These are phyloP conservation scores for Aciculosporium take DNA, from an alignment of 2,329 filamentous ascomycete genomes.

Conservation along the genomic window DNA sequence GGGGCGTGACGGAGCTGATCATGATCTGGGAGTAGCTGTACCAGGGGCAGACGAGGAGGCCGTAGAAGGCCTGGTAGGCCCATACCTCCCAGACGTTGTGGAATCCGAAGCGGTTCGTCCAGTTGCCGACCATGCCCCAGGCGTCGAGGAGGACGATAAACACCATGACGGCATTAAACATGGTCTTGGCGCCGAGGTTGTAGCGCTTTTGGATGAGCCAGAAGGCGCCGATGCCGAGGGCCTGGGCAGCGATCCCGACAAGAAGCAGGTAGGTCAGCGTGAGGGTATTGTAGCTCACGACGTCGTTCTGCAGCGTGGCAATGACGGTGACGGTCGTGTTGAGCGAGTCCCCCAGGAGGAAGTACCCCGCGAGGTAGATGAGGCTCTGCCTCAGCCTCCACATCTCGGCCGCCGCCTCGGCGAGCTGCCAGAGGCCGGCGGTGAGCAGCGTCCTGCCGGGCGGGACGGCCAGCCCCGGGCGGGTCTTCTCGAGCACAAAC, in stretches of 20 bases:
- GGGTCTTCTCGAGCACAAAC: conserved; percentile 50
- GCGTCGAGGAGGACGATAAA: conserved; percentile 44
- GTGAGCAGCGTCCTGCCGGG: conserved; percentile 32
- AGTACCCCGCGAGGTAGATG: conserved; percentile 52
- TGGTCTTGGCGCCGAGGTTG: conserved; percentile 46
- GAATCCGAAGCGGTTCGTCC: conserved; percentile 30
- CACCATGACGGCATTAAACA: conserved; percentile 52
- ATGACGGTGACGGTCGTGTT: conserved; percentile 60
- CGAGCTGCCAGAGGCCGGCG: conserved; percentile 48
- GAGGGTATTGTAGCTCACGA: conserved; percentile 51
- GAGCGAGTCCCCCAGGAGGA: conserved; percentile 53
- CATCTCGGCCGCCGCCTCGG: conserved; percentile 42
- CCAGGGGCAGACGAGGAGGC: conserved; percentile 54
- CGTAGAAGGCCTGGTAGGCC: conserved; percentile 41
- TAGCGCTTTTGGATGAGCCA: conserved; percentile 48
- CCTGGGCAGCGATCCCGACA: conserved; percentile 50
- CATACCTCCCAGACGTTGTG: conserved; percentile 32
- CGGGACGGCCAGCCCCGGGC: conserved; percentile 37
- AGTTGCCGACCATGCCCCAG: conserved; percentile 33
- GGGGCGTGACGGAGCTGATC: conserved; percentile 54
- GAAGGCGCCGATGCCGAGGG: conserved; percentile 45
- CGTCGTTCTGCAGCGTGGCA: conserved; percentile 47
- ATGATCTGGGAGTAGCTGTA: conserved; percentile 59
- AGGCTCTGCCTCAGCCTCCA: conserved; percentile 52
- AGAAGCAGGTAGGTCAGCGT: conserved; percentile 52